A percentile compares a stretch with the other conserved stretches of the same genome.
phyloP scores from a whole-genome alignment of 2,329 filamentous ascomycete genomes.

The Penicillium sumatraense region DNA sequence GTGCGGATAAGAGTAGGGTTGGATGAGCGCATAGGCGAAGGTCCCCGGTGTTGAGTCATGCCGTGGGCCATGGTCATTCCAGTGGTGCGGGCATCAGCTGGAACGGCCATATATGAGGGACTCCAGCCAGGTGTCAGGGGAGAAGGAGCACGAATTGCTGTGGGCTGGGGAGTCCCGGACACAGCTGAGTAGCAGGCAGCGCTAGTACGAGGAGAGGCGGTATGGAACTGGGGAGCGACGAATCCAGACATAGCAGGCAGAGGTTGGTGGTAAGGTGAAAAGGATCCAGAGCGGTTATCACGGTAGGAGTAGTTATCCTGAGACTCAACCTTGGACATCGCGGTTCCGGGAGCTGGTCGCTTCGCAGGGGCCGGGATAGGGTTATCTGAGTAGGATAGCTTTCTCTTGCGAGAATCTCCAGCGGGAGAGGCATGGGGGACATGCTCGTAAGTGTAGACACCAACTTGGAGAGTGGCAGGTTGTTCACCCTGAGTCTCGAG shows the following conservation, averaged over 20 bases:
- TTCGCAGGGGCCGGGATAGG: constrained; percentile 54
- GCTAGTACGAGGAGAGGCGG: constrained; percentile 45
- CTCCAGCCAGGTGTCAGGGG: constrained; percentile 54
- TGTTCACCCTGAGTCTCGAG: constrained; percentile 63
- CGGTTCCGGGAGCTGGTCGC: constrained; percentile 47
- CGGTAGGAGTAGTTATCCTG: constrained; percentile 61
- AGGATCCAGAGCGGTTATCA: constrained; percentile 53
- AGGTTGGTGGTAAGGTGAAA: constrained; percentile 56
- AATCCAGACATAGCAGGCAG: constrained; percentile 49
- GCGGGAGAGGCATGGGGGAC: constrained; percentile 44
- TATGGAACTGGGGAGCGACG: constrained; percentile 42
- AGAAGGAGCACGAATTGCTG: constrained; percentile 53
- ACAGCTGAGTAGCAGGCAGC: constrained; percentile 47
- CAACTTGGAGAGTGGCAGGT: constrained; percentile 59
- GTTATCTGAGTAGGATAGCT: constrained; percentile 58
- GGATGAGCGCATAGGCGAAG: constrained; percentile 50
- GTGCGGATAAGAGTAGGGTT: constrained; percentile 70
- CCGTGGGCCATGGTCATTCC: constrained; percentile 45
- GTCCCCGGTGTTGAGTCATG: constrained; percentile 43
- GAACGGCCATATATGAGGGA: constrained; percentile 52
- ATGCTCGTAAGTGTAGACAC: constrained; percentile 66
- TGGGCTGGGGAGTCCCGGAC: constrained; percentile 47
- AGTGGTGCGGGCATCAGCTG: constrained; percentile 49
- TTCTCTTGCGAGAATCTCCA: constrained; percentile 59
- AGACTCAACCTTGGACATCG: constrained; percentile 54